A percentile compares a stretch with the other conserved stretches of the same genome.
Evolutionary conservation across 2,329 filamentous ascomycete genomes (phyloP).

Genomic region (Scleromitrula shiraiana): DNA sequence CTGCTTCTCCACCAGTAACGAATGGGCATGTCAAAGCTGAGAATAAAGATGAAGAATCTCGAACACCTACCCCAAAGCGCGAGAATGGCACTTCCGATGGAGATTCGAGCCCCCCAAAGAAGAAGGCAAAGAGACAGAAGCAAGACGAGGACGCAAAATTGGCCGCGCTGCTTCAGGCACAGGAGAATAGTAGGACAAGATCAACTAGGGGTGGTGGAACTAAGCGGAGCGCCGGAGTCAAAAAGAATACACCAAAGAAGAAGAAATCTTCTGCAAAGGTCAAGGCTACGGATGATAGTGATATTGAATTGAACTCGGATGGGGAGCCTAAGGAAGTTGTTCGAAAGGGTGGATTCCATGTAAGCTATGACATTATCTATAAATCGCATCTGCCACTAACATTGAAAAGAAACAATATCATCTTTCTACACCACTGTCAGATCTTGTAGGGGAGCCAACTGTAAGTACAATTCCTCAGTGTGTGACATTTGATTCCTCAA

Average conservation of each 20-base stretch:
- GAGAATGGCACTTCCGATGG: constrained; percentile 14
- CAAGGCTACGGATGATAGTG: constrained; percentile 72
- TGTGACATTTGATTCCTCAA: constrained; percentile 6
- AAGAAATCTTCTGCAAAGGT: constrained; percentile 74
- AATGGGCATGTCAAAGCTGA: constrained; percentile 6
- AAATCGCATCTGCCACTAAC: neutral
- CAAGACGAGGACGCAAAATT: constrained; percentile 79
- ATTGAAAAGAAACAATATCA: constrained; percentile 58
- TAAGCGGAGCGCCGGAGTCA: constrained; percentile 42
- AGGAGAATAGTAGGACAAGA: constrained; percentile 68
- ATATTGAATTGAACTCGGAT: constrained; percentile 55
- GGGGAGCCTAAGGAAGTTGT: constrained; percentile 51
- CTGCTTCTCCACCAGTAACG: constrained; percentile 1
- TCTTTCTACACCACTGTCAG: constrained; percentile 61
- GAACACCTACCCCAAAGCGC: neutral
- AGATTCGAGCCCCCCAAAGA: constrained; percentile 35
- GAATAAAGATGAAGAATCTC: constrained; percentile 14
- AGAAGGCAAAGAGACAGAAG: constrained; percentile 51
- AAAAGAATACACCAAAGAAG: constrained; percentile 55
- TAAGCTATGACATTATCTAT: constrained; percentile 36
- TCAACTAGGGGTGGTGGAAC: constrained; percentile 66
- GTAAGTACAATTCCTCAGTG: constrained; percentile 36
- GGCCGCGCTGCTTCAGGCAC: constrained; percentile 81
- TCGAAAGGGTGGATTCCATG: constrained; percentile 85
- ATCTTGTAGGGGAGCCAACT: constrained; percentile 61